phyloP scores from a whole-genome alignment of 176 grass and related monocot species.

The Lolium rigidum region DNA sequence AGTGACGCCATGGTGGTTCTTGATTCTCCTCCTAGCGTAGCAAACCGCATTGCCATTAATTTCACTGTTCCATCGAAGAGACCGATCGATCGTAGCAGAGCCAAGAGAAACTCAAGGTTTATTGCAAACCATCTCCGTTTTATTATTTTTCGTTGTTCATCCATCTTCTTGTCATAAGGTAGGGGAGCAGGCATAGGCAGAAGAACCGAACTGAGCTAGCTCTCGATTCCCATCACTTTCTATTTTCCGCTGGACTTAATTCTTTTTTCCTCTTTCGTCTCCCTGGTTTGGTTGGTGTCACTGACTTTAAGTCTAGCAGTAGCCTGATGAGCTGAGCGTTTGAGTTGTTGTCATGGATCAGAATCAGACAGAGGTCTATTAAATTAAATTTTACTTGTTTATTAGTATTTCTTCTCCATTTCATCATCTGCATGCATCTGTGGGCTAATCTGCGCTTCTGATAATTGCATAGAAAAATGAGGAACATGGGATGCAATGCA shows the following conservation, averaged over 20 bases:
- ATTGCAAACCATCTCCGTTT: constrained; percentile 2
- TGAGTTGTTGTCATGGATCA: constrained; percentile 44
- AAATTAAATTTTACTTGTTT: constrained; percentile 7
- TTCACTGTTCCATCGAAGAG: constrained; percentile 52
- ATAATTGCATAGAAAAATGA: neutral
- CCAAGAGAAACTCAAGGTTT: neutral
- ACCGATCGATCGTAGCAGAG: neutral
- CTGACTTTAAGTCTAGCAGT: constrained; percentile 42
- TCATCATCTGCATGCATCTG: neutral
- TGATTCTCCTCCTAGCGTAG: constrained; percentile 38
- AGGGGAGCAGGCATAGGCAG: constrained; percentile 47
- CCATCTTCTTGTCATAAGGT: constrained; percentile 36
- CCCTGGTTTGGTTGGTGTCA: constrained; percentile 5
- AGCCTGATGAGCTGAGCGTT: constrained; percentile 19
- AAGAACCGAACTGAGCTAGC: constrained; percentile 14
- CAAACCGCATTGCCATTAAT: constrained; percentile 33
- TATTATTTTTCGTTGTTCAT: constrained; percentile 16
- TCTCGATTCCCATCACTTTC: constrained; percentile 7
- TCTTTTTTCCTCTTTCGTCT: constrained; percentile 1
- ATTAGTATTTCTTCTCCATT: neutral
- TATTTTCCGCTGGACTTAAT: neutral
- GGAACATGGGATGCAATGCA: constrained; percentile 21
- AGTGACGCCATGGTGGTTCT: neutral
- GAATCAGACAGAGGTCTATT: neutral
- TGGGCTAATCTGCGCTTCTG: neutral